Conservation (phyloP, 1,284 basidiomycete species). For the Lentinula novae-zelandiae region DNA sequence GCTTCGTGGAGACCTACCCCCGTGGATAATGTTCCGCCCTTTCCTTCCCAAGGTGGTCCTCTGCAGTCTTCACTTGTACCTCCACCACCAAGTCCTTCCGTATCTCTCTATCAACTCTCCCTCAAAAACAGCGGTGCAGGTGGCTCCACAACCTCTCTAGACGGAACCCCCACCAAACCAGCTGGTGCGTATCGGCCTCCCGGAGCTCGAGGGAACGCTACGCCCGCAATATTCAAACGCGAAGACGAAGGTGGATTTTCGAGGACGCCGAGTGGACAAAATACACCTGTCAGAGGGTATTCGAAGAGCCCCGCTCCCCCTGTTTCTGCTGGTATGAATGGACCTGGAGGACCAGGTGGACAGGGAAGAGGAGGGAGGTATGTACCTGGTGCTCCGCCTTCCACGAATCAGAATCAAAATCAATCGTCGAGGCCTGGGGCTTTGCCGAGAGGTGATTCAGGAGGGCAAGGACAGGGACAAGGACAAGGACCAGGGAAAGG, state of each 20-base stretch:
- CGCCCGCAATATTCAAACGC: slow-evolving; percentile 83
- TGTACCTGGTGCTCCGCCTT: slow-evolving; percentile 61
- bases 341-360: slow-evolving; percentile 14
- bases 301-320: slow-evolving; percentile 55
- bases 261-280: slow-evolving; percentile 47
- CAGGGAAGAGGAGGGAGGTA: slow-evolving; percentile 29
- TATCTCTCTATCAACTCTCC: slow-evolving; percentile 33
- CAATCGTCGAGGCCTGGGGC: slow-evolving; percentile 37
- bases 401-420: not conserved
- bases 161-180: slow-evolving; percentile 48
- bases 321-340: slow-evolving; percentile 29
- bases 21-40: slow-evolving; percentile 62
- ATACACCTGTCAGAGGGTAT: slow-evolving; percentile 59
- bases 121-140: slow-evolving; percentile 20
- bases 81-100: slow-evolving; percentile 61
- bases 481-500: slow-evolving; percentile 26
- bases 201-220: slow-evolving; percentile 83
- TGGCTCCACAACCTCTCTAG: slow-evolving; percentile 24
- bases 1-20: slow-evolving; percentile 79
- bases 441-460: slow-evolving; percentile 43
- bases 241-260: slow-evolving; percentile 80
- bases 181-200: slow-evolving; percentile 86
- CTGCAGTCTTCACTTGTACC: slow-evolving; percentile 56
- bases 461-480: slow-evolving; percentile 51
- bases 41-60: slow-evolving; percentile 42